phyloP scores from a whole-genome alignment of 179 eudicot species.

The Drosera spatulata region DNA sequence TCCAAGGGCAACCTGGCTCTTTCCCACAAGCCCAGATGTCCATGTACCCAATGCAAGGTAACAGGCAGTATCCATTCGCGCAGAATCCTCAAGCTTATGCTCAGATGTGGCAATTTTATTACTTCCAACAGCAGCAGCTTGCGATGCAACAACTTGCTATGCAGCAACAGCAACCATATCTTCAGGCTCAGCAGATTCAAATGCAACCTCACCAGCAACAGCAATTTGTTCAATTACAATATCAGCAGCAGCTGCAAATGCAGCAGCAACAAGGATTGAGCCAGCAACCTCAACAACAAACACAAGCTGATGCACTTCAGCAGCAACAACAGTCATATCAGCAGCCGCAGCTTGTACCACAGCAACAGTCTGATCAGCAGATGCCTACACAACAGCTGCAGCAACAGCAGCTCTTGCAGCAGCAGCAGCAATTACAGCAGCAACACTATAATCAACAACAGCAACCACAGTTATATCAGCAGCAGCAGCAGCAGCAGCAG shows the following conservation, averaged over 20 bases:
- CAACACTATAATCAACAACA: constrained; percentile 13
- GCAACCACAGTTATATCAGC: constrained; percentile 10
- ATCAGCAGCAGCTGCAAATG: constrained; percentile 22
- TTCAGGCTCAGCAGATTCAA: constrained; percentile 20
- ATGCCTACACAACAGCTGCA: constrained; percentile 4
- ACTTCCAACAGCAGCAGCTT: constrained; percentile 25
- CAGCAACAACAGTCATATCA: constrained; percentile 18
- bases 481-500: constrained; percentile 19
- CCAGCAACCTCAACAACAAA: constrained; percentile 5
- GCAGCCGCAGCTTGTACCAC: constrained; percentile 21
- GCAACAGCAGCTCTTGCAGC: constrained; percentile 14
- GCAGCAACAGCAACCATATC: constrained; percentile 18
- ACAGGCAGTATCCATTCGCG: constrained; percentile 23
- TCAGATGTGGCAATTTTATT: constrained; percentile 53
- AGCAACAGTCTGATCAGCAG: constrained; percentile 15
- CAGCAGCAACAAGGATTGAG: constrained; percentile 4
- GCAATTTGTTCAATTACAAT: constrained; percentile 9
- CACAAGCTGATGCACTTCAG: background rate
- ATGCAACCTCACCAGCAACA: constrained; percentile 19
- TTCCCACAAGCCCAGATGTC: constrained; percentile 27
- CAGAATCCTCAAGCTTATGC: constrained; percentile 32
- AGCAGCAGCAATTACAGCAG: constrained; percentile 21
- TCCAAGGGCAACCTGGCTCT: constrained; percentile 14
- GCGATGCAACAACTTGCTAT: constrained; percentile 7
- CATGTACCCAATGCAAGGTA: constrained; percentile 28